Conservation (phyloP, 2,329 filamentous ascomycete genomes). For the Epicoccum sorghinum region DNA sequence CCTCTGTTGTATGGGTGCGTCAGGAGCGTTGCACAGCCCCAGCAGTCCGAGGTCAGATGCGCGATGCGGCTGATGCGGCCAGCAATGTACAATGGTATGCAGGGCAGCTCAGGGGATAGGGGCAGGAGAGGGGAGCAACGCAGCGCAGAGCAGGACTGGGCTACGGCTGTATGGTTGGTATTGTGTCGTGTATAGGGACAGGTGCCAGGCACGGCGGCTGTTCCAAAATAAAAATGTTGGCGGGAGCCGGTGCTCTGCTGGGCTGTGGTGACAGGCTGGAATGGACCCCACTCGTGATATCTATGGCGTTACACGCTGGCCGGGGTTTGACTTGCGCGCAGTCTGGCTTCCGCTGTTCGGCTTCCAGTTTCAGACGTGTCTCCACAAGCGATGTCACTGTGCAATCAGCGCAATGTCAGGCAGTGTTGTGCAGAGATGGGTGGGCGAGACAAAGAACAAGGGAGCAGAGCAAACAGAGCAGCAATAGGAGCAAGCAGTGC, state of each 20-base stretch:
- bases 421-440: not conserved
- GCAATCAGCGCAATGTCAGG: not conserved
- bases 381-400: constrained; percentile 13
- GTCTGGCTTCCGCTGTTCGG: not conserved
- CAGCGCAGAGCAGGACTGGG: not conserved
- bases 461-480: not conserved
- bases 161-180: not conserved
- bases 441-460: not conserved
- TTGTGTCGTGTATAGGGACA: constrained; percentile 4
- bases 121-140: not conserved
- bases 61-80: constrained; percentile 25
- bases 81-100: constrained; percentile 13
- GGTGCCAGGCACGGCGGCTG: constrained; percentile 18
- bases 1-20: constrained; percentile 20
- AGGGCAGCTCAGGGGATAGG: constrained; percentile 20
- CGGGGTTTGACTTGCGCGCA: constrained; percentile 24
- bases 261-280: constrained; percentile 34
- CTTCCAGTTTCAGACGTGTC: constrained; percentile 13
- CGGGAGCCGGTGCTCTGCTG: constrained; percentile 17
- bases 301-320: constrained; percentile 18
- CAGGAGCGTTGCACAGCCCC: constrained; percentile 31
- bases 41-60: constrained; percentile 21
- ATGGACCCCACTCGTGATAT: constrained; percentile 28
- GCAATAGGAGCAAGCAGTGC: not conserved
- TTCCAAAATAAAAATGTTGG: constrained; percentile 22